A percentile compares a stretch with the other conserved stretches of the same genome.
phyloP scores from a whole-genome alignment of 768 basidiomycete genomes.

The Boletus patriciae region DNA sequence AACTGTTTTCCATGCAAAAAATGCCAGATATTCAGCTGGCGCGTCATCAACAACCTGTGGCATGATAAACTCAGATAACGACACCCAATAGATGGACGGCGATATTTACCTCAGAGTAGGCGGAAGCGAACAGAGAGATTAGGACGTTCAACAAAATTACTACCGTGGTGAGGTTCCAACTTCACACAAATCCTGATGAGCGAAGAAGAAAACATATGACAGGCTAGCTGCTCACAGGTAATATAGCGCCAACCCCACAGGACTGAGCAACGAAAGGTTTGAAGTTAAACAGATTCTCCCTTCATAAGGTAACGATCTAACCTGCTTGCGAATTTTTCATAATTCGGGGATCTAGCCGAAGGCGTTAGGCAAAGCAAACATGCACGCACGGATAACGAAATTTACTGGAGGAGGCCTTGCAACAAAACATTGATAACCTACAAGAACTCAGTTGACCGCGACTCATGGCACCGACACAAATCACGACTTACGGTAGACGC shows the following conservation, averaged over 20 bases:
- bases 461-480: background rate
- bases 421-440: slow-evolving; percentile 72
- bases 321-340: slow-evolving; percentile 54
- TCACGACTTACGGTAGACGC: slow-evolving; percentile 44
- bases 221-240: slow-evolving; percentile 63
- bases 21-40: slow-evolving; percentile 86
- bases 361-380: background rate
- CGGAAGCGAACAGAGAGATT: slow-evolving; percentile 93
- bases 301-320: slow-evolving; percentile 19
- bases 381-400: background rate
- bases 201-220: background rate
- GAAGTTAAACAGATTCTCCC: background rate
- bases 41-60: slow-evolving; percentile 78
- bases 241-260: slow-evolving; percentile 65
- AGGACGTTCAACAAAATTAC: slow-evolving; percentile 89
- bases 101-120: slow-evolving; percentile 77
- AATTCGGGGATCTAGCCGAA: slow-evolving; percentile 60
- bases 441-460: background rate
- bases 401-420: slow-evolving; percentile 78
- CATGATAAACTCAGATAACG: slow-evolving; percentile 1
- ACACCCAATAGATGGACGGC: background rate
- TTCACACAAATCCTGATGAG: slow-evolving; percentile 23
- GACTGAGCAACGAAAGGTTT: slow-evolving; percentile 31
- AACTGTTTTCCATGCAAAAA: slow-evolving; percentile 86
- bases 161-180: slow-evolving; percentile 82